A percentile compares a stretch with the other conserved stretches of the same genome.
Conservation (phyloP, 495 filamentous ascomycete species). For the Aspergillus baeticus region DNA sequence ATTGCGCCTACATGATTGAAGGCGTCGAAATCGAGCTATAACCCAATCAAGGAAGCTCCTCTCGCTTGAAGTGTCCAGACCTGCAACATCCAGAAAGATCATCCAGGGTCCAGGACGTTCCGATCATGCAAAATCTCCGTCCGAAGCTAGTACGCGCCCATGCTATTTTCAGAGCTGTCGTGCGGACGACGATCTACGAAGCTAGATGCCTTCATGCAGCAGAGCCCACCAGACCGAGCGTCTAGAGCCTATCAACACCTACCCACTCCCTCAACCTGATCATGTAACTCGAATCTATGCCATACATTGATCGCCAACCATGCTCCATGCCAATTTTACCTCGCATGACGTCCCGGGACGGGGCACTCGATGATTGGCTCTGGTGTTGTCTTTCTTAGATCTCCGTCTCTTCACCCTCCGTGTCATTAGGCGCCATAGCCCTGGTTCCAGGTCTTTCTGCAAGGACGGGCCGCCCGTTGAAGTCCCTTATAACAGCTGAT, state of each 20-base stretch:
- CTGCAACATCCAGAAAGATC: background rate
- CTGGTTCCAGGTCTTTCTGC: slow-evolving; percentile 10
- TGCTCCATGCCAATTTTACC: slow-evolving; percentile 3
- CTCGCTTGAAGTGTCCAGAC: background rate
- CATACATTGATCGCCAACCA: slow-evolving; percentile 5
- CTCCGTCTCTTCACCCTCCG: slow-evolving; percentile 3
- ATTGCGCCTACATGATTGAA: no score
- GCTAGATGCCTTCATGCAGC: background rate
- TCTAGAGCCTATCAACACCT: slow-evolving; percentile 8
- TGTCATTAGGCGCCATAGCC: slow-evolving; percentile 13
- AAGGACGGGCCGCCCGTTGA: background rate
- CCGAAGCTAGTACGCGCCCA: slow-evolving; percentile 16
- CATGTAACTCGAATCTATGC: slow-evolving; percentile 8
- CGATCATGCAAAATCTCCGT: background rate
- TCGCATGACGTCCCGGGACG: background rate
- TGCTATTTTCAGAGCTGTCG: slow-evolving; percentile 21
- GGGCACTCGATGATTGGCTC: slow-evolving; percentile 16
- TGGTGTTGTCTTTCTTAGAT: slow-evolving; percentile 7
- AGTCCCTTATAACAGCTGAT: slow-evolving; percentile 12
- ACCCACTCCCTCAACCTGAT: background rate
- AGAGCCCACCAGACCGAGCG: background rate
- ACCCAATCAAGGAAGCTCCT: background rate
- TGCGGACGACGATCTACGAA: slow-evolving; percentile 3
- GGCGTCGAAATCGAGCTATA: background rate
- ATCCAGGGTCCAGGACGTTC: background rate